Evolutionary conservation across 2,329 filamentous ascomycete genomes (phyloP).

Genomic region (Fusarium heterosporum): DNA sequence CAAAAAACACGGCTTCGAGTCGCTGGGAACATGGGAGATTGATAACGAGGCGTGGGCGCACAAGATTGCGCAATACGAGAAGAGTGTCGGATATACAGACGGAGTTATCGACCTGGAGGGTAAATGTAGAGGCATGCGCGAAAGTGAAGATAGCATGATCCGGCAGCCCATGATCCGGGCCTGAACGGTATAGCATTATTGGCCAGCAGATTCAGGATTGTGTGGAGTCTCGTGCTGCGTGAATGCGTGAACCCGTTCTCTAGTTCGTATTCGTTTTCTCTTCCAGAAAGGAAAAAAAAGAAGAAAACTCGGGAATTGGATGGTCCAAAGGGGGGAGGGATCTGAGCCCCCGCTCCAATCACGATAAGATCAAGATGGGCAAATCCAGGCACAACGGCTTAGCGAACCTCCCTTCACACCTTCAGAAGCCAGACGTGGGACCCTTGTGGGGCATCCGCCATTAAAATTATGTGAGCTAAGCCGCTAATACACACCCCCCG

Average conservation of each 20-base stretch:
- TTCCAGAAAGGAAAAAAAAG: conserved; percentile 10
- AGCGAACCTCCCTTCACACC: conserved; percentile 8
- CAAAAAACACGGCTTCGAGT: conserved; percentile 27
- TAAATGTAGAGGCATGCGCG: conserved; percentile 31
- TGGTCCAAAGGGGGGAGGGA: conserved; percentile 4
- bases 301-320: conserved; percentile 21
- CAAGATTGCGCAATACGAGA: conserved; percentile 27
- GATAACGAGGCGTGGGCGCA: conserved; percentile 39
- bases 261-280: conserved; percentile 40
- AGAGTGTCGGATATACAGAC: conserved; percentile 22
- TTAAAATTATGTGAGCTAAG: conserved; percentile 23
- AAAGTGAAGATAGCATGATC: conserved; percentile 44
- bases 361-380: conserved; percentile 42
- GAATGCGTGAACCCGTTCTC: conserved; percentile 18
- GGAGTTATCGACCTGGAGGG: conserved; percentile 15
- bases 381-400: conserved; percentile 38
- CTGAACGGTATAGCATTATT: conserved; percentile 16
- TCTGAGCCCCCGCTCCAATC: conserved; percentile 35
- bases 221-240: background rate
- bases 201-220: background rate
- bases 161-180: conserved; percentile 29
- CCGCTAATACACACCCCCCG: background rate
- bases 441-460: conserved; percentile 25
- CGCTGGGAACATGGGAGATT: conserved; percentile 33
- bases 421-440: conserved; percentile 20